Base-by-base conservation (phyloP, 176 grass and related monocot genomes). In the maize (Zea mays) region DNA sequence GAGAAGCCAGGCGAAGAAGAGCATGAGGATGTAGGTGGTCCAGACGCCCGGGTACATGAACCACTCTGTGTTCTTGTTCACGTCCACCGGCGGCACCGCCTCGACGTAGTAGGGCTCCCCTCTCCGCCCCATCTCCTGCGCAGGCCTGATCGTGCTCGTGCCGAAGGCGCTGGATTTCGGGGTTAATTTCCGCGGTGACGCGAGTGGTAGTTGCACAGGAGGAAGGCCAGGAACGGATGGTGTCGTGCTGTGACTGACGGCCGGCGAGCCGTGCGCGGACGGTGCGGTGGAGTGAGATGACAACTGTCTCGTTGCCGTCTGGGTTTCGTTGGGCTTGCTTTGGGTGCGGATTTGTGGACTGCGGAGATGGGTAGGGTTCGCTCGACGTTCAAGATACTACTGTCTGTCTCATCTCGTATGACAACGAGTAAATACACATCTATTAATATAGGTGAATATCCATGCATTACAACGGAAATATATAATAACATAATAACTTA, bases 1-100 rank as follows among this genome's bases (percentile, higher is more conserved):
- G 51, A 90, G 62, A 45, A 90, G 80, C 88, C 88, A 90, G 15
- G 77, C 85, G 77, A 90, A 86, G 81, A 90, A 84, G 66, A 87
- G 84, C 38, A 90, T 78, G 0, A 87, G 81, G 81, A 90, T 90
- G 77, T 90, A 90, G 81, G 85, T 91, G 67, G 89, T 89, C 90
- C 90, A 92, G 12, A 92, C 90, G 11, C 86, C 86, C 35, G 90
- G 90, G 86, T 93, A 93, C 90, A 89, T 87, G 77, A 93, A 89
- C 90, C 90, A 89, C 84, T 93, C 90, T 1, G 90, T 93, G 86
- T 93, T 93, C 86, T 93, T 93, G 90, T 93, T 89, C 68, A 93
- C 55, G 82, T 93, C 90, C 73, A 82, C 65, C 48, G 81, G 86
- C 46, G 73, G 77, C 80, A 77, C 55, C 46, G 86, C 80, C 84